phyloP scores from a whole-genome alignment of 2,329 filamentous ascomycete genomes.

The Curvularia eragrostidis region DNA sequence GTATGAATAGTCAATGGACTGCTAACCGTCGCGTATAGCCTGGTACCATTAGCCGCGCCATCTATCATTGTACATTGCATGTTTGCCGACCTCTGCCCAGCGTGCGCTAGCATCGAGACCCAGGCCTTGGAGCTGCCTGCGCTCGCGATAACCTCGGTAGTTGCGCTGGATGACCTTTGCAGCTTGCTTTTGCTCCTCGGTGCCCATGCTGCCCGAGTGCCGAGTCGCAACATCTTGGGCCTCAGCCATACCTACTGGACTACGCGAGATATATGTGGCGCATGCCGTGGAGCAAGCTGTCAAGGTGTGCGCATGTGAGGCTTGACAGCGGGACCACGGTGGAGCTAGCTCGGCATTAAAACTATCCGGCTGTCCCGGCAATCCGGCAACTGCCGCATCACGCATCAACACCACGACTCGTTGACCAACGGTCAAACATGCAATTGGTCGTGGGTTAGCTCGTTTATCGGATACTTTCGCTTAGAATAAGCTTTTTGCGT shows the following conservation, averaged over 20 bases:
- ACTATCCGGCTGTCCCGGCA: slow-evolving; percentile 3
- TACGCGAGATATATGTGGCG: slow-evolving; percentile 9
- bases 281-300: slow-evolving; percentile 11
- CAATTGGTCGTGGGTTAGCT: not conserved
- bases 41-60: slow-evolving; percentile 33
- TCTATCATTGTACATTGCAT: not conserved
- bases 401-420: not conserved
- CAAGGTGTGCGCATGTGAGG: slow-evolving; percentile 11
- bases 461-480: not conserved
- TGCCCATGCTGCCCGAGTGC: slow-evolving; percentile 6
- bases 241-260: slow-evolving; percentile 22
- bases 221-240: slow-evolving; percentile 17
- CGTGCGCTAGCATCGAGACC: slow-evolving; percentile 72
- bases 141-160: slow-evolving; percentile 77
- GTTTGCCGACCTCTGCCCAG: slow-evolving; percentile 69
- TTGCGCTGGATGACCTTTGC: slow-evolving; percentile 60
- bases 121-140: slow-evolving; percentile 73
- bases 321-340: slow-evolving; percentile 16
- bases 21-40: slow-evolving; percentile 59
- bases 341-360: slow-evolving; percentile 11
- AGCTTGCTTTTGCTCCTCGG: slow-evolving; percentile 38
- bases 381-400: slow-evolving; percentile 9
- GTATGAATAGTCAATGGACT: slow-evolving; percentile 15
- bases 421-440: not conserved
- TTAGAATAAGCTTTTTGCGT: not conserved